These are phyloP conservation scores for Aspergillus sojae DNA, from an alignment of 2,329 filamentous ascomycete species.

Conservation along the genomic window DNA sequence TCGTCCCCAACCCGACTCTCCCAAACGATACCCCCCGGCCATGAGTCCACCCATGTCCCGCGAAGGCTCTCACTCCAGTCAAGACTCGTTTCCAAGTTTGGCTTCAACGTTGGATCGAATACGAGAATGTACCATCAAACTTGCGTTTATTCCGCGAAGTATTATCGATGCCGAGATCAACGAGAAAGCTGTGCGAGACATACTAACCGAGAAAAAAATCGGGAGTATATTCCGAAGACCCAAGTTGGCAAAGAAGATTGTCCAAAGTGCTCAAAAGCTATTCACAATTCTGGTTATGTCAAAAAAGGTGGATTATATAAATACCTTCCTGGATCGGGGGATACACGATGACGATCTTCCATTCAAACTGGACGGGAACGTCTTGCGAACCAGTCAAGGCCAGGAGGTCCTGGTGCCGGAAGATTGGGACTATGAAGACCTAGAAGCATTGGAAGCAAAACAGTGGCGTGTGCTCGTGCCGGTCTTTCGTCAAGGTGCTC, in stretches of 20 bases:
- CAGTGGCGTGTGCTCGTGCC: constrained; percentile 15
- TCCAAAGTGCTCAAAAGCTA: neutral
- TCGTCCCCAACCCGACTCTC: neutral
- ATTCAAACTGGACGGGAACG: neutral
- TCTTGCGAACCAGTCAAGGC: constrained; percentile 5
- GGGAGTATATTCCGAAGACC: neutral
- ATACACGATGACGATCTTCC: constrained; percentile 10
- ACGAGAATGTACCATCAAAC: neutral
- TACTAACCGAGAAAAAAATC: neutral
- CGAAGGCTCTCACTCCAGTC: neutral
- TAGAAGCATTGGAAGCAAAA: constrained; percentile 5
- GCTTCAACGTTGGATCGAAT: neutral
- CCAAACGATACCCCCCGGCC: neutral
- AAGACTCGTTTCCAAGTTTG: neutral
- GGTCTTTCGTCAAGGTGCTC: neutral
- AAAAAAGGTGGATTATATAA: neutral
- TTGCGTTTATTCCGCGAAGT: neutral
- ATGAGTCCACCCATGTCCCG: neutral
- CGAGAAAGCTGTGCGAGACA: neutral
- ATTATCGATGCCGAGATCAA: neutral
- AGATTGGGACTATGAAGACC: neutral
- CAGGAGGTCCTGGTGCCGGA: neutral
- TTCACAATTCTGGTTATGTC: constrained; percentile 6
- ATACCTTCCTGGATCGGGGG: neutral
- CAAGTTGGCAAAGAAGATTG: neutral